Base-by-base conservation (phyloP, 2,329 filamentous ascomycete species). In the Exophiala viscosa region DNA sequence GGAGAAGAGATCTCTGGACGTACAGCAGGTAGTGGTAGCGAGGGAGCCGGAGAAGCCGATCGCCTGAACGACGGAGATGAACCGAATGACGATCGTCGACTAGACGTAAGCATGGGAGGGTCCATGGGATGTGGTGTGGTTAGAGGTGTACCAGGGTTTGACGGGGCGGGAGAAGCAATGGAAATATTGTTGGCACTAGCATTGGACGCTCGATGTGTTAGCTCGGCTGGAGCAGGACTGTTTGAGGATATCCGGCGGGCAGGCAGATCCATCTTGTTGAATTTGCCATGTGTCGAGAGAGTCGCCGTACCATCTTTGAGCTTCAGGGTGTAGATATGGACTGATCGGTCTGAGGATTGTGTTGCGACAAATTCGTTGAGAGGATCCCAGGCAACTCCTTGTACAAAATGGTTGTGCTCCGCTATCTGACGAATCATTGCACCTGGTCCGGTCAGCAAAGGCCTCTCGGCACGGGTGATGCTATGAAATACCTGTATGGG, bases 371-470 rank as follows among this genome's bases (percentile, higher is more conserved):
- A 99, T 73, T 99, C 93, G 73, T 97, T 97, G 50, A 96, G 74
- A 18, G 93, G 95, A 73, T 99, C 95, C 95, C 93, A 99, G 3
- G 93, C 88, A 6, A 99, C 95, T 43, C 93, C 93, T 73, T 99
- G 93, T 14, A 99, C 93, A 69, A 96, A 99, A 70, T 99, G 93
- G 65, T 90, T 95, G 72, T 97, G 92, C 69, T 97, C 92, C 47
- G 92, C 92, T 60, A 97, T 96, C 69, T 96, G 92, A 55, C 92
- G 86, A 53, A 96, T 87, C 60, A 91, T 50, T 41, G 65, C 41
- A 65, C 58, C 71, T 64, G 23, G 40, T 52, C 35, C 13, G 35
- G 32, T 52, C 15, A 50, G 38, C 14, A 10, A 9, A 32, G 11
- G 45, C n/a, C 13, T 28, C 15, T 13, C 31, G 14, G 7, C 6